Evolutionary conservation across 495 filamentous ascomycete species (phyloP), one percentile per base, ranked within the genome.

Genomic region (Saxophila tyrrhenica): DNA sequence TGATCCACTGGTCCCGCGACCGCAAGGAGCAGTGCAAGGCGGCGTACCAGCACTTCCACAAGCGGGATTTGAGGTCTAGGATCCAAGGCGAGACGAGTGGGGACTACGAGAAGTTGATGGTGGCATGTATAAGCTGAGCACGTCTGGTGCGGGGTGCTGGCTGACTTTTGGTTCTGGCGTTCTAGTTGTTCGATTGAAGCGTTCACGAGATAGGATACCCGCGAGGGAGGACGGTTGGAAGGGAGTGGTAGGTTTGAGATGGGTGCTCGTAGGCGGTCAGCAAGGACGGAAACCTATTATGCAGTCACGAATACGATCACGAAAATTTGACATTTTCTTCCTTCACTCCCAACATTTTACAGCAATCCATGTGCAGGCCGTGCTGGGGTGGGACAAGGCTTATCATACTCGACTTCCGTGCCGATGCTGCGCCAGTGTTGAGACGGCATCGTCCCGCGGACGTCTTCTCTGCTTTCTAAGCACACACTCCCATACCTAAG

Each of bases 71-170:
- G 50, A 68, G 75, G 0, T 66, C 69, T 16, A 73, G 87, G 35
- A 83, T 97, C 48, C 75, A 74, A 55, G 81, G 83, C 1, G 91
- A 97, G 73, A 92, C 87, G 2, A 89, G 85, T 56, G 88, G 91
- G 5, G 85, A 94, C 73, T 94, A 91, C 53, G 76, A 86, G 71
- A 78, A 70, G 60, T 62, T 84, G 56, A 66, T 89, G 74, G 65
- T 86, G 41, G 83, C 78, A 51, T 58, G 59, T 60, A 56, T 57
- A n/a, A 44, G 42, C 23, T 32, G 32, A 19, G 19, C 23, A 11
- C 29, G 7, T 24, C 7, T 25, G 45, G n/a, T n/a, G 7, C n/a
- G 41, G 19, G 19, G 41, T 44, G 41, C 41, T 44, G 41, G 13
- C 41, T 44, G 41, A 44, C 41, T 44, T 21, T 21, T 44, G 41